These are phyloP conservation scores for Jaltomata sinuosa DNA, from an alignment of 257 asterid species.

Conservation along the genomic window DNA sequence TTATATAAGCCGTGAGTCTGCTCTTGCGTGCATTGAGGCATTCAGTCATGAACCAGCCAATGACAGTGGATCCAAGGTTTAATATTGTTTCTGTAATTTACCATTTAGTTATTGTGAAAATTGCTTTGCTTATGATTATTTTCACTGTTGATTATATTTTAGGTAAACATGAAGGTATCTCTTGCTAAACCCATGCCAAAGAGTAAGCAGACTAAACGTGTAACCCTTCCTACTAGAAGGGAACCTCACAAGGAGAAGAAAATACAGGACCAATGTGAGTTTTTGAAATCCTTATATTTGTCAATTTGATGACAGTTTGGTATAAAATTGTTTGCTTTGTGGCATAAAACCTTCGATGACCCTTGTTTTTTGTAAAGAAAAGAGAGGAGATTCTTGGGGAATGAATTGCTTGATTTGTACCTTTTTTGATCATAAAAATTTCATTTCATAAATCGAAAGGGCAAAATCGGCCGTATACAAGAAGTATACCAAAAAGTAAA, in stretches of 20 bases:
- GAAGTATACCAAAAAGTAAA: not conserved
- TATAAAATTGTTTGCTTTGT: not conserved
- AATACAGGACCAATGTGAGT: slow-evolving; percentile 29
- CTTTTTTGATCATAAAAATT: not conserved
- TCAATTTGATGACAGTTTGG: not conserved
- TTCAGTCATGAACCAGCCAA: slow-evolving; percentile 30
- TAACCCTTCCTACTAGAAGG: slow-evolving; percentile 14
- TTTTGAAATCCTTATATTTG: not conserved
- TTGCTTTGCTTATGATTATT: slow-evolving; percentile 4
- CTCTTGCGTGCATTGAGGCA: slow-evolving; percentile 56
- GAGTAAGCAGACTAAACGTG: slow-evolving; percentile 27
- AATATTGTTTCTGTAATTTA: not conserved
- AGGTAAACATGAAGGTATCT: slow-evolving; percentile 46
- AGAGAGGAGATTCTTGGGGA: not conserved
- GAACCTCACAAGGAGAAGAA: slow-evolving; percentile 23
- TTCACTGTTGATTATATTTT: slow-evolving; percentile 12
- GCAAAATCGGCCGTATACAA: not conserved
- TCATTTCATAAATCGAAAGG: not conserved
- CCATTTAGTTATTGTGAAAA: not conserved
- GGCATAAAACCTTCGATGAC: not conserved
- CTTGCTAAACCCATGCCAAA: slow-evolving; percentile 46
- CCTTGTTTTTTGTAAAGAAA: not conserved
- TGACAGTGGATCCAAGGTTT: slow-evolving; percentile 43
- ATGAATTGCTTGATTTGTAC: not conserved
- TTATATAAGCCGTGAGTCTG: slow-evolving; percentile 50